Conservation (phyloP, 1,284 basidiomycete genomes). For the Trametes versicolor region DNA sequence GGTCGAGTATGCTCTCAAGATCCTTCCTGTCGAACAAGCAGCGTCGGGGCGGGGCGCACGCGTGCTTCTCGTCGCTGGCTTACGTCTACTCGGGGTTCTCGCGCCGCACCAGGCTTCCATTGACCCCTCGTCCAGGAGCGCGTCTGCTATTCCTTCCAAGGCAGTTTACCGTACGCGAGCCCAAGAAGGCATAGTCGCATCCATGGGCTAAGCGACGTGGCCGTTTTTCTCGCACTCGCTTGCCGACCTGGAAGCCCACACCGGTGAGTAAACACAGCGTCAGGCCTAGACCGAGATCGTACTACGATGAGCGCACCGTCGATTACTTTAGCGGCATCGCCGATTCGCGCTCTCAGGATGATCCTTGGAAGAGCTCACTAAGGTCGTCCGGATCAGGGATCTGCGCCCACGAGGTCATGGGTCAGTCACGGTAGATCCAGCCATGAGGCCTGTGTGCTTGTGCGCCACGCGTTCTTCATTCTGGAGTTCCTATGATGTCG, state of each 20-base stretch:
- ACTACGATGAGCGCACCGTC: conserved; percentile 1
- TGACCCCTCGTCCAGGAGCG: neutral
- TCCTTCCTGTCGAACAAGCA: neutral
- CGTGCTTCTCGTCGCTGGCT: neutral
- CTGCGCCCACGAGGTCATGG: neutral
- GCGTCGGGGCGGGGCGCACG: neutral
- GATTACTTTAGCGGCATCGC: conserved; percentile 1
- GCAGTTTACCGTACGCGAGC: neutral
- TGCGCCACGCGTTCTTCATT: no score
- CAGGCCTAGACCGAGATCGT: neutral
- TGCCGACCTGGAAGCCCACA: neutral
- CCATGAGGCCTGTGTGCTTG: neutral
- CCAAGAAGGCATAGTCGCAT: conserved; percentile 2
- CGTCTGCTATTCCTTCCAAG: neutral
- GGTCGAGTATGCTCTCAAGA: neutral
- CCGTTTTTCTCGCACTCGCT: neutral
- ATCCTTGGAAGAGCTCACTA: neutral
- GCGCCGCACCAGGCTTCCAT: conserved; percentile 7
- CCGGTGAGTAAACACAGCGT: conserved; percentile 12
- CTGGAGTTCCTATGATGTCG: no score
- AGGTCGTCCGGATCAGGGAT: neutral
- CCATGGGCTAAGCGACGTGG: neutral
- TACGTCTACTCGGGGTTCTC: neutral
- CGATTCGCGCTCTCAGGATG: neutral
- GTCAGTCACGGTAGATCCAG: neutral